Conservation (phyloP, 2,329 filamentous ascomycete genomes). For the Phaeosphaeriaceae sp. region DNA sequence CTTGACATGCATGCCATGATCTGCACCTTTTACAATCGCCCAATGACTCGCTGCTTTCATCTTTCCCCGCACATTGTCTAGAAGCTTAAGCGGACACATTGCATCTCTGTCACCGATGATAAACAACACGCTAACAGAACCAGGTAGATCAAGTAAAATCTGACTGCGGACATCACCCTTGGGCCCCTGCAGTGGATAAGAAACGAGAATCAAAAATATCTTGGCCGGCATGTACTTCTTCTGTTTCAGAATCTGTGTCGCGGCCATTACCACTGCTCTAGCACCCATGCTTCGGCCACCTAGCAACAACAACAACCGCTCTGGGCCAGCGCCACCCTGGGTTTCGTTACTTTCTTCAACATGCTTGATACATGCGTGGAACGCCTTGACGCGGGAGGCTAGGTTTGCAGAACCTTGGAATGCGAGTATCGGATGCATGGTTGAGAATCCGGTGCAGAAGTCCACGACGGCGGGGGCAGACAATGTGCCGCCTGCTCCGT, state of each 20-base stretch:
- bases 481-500: slow-evolving; percentile 54
- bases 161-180: slow-evolving; percentile 47
- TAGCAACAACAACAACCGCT: slow-evolving; percentile 27
- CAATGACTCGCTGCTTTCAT: slow-evolving; percentile 50
- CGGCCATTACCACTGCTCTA: slow-evolving; percentile 50
- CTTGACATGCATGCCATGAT: slow-evolving; percentile 51
- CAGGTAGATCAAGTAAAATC: slow-evolving; percentile 46
- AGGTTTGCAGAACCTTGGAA: slow-evolving; percentile 54
- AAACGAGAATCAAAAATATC: slow-evolving; percentile 45
- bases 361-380: slow-evolving; percentile 44
- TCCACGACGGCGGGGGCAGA: slow-evolving; percentile 46
- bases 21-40: slow-evolving; percentile 45
- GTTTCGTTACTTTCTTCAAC: background rate
- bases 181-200: slow-evolving; percentile 50
- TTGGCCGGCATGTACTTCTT: background rate
- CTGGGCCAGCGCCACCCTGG: background rate
- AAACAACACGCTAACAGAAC: slow-evolving; percentile 46
- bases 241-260: slow-evolving; percentile 25
- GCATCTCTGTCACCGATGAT: slow-evolving; percentile 42
- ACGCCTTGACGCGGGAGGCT: slow-evolving; percentile 44
- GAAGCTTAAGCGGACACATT: slow-evolving; percentile 29
- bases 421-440: slow-evolving; percentile 27
- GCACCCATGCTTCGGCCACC: slow-evolving; percentile 55
- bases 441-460: slow-evolving; percentile 49
- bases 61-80: slow-evolving; percentile 35